A percentile compares a stretch with the other conserved stretches of the same genome.
Evolutionary conservation across 768 basidiomycete species (phyloP).

Genomic region (Naganishia vaughanmartiniae): DNA sequence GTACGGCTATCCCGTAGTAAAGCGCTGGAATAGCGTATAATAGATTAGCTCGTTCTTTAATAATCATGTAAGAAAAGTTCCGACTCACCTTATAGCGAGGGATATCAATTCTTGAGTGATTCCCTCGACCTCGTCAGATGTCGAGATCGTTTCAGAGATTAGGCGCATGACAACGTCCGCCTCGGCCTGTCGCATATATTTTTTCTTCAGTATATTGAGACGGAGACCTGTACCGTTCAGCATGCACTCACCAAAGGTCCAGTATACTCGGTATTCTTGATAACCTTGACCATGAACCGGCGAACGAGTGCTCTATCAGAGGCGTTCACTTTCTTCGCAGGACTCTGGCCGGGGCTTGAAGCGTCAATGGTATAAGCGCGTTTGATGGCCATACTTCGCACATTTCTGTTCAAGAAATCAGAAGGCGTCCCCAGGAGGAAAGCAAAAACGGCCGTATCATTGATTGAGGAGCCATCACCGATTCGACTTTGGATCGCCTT

Average conservation of each 20-base stretch:
- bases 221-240: background rate
- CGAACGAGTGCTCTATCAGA: constrained; percentile 6
- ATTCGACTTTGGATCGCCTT: background rate
- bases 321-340: background rate
- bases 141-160: background rate
- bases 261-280: constrained; percentile 11
- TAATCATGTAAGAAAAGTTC: too few species aligned
- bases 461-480: background rate
- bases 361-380: constrained; percentile 27
- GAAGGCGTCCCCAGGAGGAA: constrained; percentile 26
- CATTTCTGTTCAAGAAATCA: constrained; percentile 16
- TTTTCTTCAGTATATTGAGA: background rate
- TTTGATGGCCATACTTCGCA: constrained; percentile 15
- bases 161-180: constrained; percentile 4
- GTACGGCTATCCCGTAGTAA: constrained; percentile 1
- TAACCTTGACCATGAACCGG: constrained; percentile 16
- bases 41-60: background rate
- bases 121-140: background rate
- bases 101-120: constrained; percentile 1
- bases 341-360: background rate
- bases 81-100: constrained; percentile 3
- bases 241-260: constrained; percentile 21
- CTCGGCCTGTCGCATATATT: background rate
- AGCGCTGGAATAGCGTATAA: background rate
- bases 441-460: constrained; percentile 4